Evolutionary conservation across 768 basidiomycete genomes (phyloP), one percentile per base, ranked within the genome.

Genomic region (Ramaria sp.): DNA sequence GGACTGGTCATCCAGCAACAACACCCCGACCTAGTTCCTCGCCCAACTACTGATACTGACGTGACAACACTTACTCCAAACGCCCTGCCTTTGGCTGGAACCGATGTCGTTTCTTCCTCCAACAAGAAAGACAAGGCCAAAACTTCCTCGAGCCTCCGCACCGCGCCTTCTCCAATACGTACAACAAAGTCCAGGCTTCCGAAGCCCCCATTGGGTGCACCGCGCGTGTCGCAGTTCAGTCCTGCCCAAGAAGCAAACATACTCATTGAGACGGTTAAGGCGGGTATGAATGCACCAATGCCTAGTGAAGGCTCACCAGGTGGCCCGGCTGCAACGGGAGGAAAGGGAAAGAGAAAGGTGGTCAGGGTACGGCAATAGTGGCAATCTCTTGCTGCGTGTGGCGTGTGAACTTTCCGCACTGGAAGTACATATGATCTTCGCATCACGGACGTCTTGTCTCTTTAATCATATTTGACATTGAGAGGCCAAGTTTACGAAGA

Each of bases 241-340:
- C 91, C 90, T 7, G 78, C 83, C 8, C 70, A 90, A 8, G 78
- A 84, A 34, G 75, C 82, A 0, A 89, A 89, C 5, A 78, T 91
- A 42, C 75, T 93, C 32, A 73, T 95, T 34, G 85, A 91, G 37
- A 80, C 88, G 0, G 77, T 93, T 37, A 92, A 91, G 66, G 86
- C 89, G 0, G 90, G 89, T 1, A 82, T 92, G 79, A 88, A 76
- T 61, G 77, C 82, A 30, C 71, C 70, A 55, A 79, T 65, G 54
- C 16, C 63, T 61, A 76, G 75, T 48, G 68, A 70, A 41, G 67
- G 72, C 13, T 57, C 65, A 50, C 67, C 59, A 3, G 68, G 63
- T 50, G 56, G 60, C 12, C 64, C 67, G 5, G 69, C 63, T 1
- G 62, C 65, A 13, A 75, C 75, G 60, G 66, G 58, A 75, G 79